Evolutionary conservation across 2,329 filamentous ascomycete species (phyloP).

Genomic region (Scytalidium lignicola): DNA sequence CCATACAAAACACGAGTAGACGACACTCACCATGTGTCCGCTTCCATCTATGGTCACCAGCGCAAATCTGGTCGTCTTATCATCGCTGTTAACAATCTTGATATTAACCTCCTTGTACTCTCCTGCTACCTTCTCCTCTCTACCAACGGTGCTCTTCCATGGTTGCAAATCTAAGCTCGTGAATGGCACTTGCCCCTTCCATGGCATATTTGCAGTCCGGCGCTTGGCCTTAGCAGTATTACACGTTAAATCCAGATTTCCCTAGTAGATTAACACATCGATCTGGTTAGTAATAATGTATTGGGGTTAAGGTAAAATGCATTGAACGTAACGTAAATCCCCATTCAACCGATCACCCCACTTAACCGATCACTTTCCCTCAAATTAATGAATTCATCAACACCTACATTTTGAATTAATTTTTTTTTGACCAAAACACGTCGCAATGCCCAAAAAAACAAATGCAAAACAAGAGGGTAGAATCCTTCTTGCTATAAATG

Average conservation of each 20-base stretch:
- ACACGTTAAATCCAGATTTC: slow-evolving; percentile 55
- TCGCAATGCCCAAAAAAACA: too few relatives aligned
- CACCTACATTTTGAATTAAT: too few relatives aligned
- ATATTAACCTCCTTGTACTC: slow-evolving; percentile 15
- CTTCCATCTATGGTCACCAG: slow-evolving; percentile 30
- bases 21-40: slow-evolving; percentile 34
- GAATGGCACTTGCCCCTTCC: slow-evolving; percentile 40
- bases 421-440: too few relatives aligned
- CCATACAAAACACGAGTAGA: background rate
- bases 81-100: slow-evolving; percentile 13
- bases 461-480: too few relatives aligned
- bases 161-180: slow-evolving; percentile 24
- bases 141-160: slow-evolving; percentile 12
- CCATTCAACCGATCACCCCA: too few relatives aligned
- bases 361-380: too few relatives aligned
- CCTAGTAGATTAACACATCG: slow-evolving; percentile 65
- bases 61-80: slow-evolving; percentile 18
- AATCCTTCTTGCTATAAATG: too few relatives aligned
- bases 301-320: slow-evolving; percentile 51
- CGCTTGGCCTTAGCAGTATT: slow-evolving; percentile 33
- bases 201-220: slow-evolving; percentile 36
- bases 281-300: slow-evolving; percentile 56
- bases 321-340: too few relatives aligned
- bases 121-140: slow-evolving; percentile 9
- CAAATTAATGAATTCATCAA: too few relatives aligned